These are phyloP conservation scores for Dysphania ambrosioides DNA, from an alignment of 148 eudicot species.

Conservation along the genomic window DNA sequence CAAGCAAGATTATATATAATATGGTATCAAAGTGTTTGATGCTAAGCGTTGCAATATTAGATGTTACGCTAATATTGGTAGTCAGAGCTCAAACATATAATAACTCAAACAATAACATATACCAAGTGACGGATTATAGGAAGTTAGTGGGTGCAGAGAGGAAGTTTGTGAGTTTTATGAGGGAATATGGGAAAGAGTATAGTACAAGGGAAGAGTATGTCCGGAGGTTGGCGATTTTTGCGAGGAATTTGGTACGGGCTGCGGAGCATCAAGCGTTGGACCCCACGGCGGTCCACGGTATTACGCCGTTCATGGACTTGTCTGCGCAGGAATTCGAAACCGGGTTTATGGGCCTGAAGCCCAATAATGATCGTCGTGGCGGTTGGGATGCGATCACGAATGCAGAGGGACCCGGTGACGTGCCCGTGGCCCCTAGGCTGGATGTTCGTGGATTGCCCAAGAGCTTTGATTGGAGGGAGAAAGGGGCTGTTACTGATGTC, in stretches of 20 bases:
- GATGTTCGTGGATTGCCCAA: constrained; percentile 58
- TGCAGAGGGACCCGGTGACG: neutral
- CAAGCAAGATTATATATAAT: neutral
- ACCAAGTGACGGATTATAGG: constrained; percentile 33
- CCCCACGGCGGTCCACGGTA: constrained; percentile 83
- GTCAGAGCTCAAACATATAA: constrained; percentile 10
- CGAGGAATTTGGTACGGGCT: constrained; percentile 57
- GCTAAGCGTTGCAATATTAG: neutral
- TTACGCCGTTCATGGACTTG: constrained; percentile 77
- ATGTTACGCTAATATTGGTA: neutral
- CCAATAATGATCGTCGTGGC: constrained; percentile 14
- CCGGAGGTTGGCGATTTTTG: constrained; percentile 60
- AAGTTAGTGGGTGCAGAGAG: constrained; percentile 35
- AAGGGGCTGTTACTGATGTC: constrained; percentile 79
- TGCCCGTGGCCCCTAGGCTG: constrained; percentile 27
- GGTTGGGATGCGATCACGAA: neutral
- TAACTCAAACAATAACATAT: constrained; percentile 13
- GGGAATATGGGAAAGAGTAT: constrained; percentile 57
- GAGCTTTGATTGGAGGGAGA: constrained; percentile 86
- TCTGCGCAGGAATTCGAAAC: constrained; percentile 61
- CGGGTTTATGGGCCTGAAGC: constrained; percentile 49
- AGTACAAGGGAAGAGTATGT: constrained; percentile 58
- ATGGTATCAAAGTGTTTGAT: constrained; percentile 2
- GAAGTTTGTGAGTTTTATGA: constrained; percentile 47
- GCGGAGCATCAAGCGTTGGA: constrained; percentile 87